phyloP scores from a whole-genome alignment of 495 filamentous ascomycete genomes.

The Hyaloscypha bicolor region DNA sequence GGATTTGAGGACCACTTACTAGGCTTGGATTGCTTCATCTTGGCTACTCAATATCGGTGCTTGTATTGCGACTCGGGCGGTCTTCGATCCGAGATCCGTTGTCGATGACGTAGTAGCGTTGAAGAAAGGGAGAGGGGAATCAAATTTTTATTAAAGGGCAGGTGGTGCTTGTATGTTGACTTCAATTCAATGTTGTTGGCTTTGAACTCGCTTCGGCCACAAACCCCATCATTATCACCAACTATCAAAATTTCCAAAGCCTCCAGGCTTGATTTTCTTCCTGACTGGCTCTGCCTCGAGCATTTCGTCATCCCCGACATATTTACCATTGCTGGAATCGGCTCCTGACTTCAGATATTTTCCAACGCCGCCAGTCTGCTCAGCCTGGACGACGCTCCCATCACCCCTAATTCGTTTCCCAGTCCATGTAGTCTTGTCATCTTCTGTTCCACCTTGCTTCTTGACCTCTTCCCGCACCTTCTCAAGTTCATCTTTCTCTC shows the following conservation, averaged over 20 bases:
- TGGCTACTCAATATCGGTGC: no score
- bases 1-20: no score
- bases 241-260: slow-evolving; percentile 91
- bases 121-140: no score
- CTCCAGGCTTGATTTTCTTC: slow-evolving; percentile 81
- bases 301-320: slow-evolving; percentile 54
- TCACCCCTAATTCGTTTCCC: slow-evolving; percentile 76
- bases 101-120: no score
- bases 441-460: slow-evolving; percentile 61
- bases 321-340: slow-evolving; percentile 34
- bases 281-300: slow-evolving; percentile 69
- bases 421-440: slow-evolving; percentile 89
- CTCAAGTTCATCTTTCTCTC: slow-evolving; percentile 49
- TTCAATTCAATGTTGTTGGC: no score
- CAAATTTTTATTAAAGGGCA: no score
- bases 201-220: no score
- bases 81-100: no score
- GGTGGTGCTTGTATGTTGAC: no score
- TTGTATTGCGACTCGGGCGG: no score
- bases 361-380: slow-evolving; percentile 61
- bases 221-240: slow-evolving; percentile 52
- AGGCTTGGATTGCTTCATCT: no score
- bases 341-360: slow-evolving; percentile 74
- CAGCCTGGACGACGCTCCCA: slow-evolving; percentile 51
- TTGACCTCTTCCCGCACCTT: slow-evolving; percentile 54